These are phyloP conservation scores for Nothophytophthora sp. DNA, from an alignment of 352 stramenopile species.

Conservation along the genomic window DNA sequence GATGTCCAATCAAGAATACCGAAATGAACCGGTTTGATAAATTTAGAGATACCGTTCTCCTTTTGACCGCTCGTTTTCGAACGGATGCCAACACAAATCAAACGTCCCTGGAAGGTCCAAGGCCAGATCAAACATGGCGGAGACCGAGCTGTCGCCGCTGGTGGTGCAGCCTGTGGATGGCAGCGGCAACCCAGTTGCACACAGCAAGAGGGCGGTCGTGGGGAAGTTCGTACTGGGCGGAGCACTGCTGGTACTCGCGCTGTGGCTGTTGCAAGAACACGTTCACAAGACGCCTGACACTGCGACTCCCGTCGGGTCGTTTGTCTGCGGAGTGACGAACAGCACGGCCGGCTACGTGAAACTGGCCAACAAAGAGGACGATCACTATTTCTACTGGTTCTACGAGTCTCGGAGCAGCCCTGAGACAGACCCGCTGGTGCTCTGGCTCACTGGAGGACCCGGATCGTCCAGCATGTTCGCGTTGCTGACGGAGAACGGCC, in stretches of 20 bases:
- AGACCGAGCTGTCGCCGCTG: constrained; percentile 23
- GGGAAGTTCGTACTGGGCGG: constrained; percentile 16
- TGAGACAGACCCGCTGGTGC: constrained; percentile 64
- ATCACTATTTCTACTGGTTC: constrained; percentile 68
- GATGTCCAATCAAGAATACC: constrained; percentile 1
- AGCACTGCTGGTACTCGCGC: constrained; percentile 12
- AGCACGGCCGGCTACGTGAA: constrained; percentile 48
- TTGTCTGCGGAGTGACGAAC: constrained; percentile 27
- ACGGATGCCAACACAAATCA: constrained; percentile 4
- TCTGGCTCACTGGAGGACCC: constrained; percentile 57
- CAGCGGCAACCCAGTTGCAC: background rate
- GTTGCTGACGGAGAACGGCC: constrained; percentile 50
- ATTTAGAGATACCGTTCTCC: too few relatives aligned
- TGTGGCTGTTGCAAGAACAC: constrained; percentile 22
- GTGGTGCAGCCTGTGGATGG: constrained; percentile 1
- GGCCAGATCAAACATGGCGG: constrained; percentile 5
- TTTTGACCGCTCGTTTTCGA: constrained; percentile 10
- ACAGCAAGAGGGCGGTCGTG: constrained; percentile 12
- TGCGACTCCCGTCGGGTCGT: background rate
- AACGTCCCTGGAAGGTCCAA: background rate
- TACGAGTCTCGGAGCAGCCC: constrained; percentile 45
- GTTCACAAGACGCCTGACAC: background rate
- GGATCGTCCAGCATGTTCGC: constrained; percentile 48
- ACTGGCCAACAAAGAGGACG: constrained; percentile 42
- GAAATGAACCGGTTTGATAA: too few relatives aligned